Evolutionary conservation across 768 basidiomycete genomes (phyloP).

Genomic region (Pulveroboletus sp.): DNA sequence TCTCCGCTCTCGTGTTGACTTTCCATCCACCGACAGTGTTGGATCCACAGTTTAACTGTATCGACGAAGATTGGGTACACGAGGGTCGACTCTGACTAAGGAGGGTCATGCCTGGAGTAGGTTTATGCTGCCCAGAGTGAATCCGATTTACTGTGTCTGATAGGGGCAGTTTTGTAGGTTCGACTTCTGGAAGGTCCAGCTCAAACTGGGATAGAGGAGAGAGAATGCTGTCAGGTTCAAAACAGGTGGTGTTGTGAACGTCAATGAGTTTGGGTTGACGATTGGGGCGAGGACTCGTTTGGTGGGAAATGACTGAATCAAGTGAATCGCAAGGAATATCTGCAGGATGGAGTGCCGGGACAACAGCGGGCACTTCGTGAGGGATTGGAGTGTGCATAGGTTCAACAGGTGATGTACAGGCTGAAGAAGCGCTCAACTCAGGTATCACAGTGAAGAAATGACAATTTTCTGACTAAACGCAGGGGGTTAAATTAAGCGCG

Average conservation of each 20-base stretch:
- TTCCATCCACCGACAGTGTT: background rate
- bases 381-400: background rate
- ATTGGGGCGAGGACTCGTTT: background rate
- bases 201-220: slow-evolving; percentile 26
- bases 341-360: background rate
- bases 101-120: background rate
- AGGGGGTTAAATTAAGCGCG: slow-evolving; percentile 1
- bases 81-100: background rate
- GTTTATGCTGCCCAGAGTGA: slow-evolving; percentile 4
- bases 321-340: background rate
- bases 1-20: slow-evolving; percentile 6
- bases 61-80: background rate
- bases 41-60: background rate
- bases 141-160: slow-evolving; percentile 21
- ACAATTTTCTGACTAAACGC: slow-evolving; percentile 11
- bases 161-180: slow-evolving; percentile 15
- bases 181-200: slow-evolving; percentile 18
- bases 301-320: background rate
- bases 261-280: background rate
- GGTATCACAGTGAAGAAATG: slow-evolving; percentile 4
- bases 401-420: slow-evolving; percentile 11
- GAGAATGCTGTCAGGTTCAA: slow-evolving; percentile 4
- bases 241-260: background rate
- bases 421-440: slow-evolving; percentile 13
- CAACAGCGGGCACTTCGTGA: background rate